Evolutionary conservation across 225 moss, liverwort and hornwort genomes (phyloP), one percentile per base, ranked within the genome.

Genomic region (Straminergon stramineum): DNA sequence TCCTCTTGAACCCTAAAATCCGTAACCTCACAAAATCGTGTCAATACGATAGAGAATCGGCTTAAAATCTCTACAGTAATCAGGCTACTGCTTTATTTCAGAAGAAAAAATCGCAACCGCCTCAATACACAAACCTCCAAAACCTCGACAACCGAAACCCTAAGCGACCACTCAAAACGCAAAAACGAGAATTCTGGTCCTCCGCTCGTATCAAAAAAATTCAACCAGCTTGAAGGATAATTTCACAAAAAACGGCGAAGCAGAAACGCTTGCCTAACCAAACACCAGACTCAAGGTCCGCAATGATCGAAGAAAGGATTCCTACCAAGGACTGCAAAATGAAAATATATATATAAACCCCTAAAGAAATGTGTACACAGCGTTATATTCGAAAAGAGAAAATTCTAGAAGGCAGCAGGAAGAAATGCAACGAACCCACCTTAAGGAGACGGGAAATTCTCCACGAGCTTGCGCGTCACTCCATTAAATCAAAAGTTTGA

Each of bases 401-500:
- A 89, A 8, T 66, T 89, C 89, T 68, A 78, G 78, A 84, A 75
- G 34, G 14, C 32, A 35, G 43, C 55, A 63, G 55, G 63, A 84
- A 61, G 66, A 66, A 20, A 41, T 34, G 61, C 35, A 10, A 63
- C 60, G 15, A 71, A 61, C 55, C 10, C 27, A 85, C 90, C 77
- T 87, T n/a, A 66, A 7, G 58, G 68, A 61, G 37, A 37, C 34
- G 61, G n/a, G 43, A 57, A 57, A 66, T 81, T 58, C 75, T 51
- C 62, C 68, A 20, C 77, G 51, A 91, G 56, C 69, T 89, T 84
- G 87, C 84, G 81, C 87, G 81, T 89, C 89, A 89, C 87, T 91
- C 92, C 89, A 89, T 92, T n/a, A 8, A 9, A 39, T 48, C 56
- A 26, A 57, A 19, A 30, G 11, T 4, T 55, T 6, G 66, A 7